Base-by-base conservation (phyloP, 2,329 filamentous ascomycete species). In the Orbilia ellipsospora region DNA sequence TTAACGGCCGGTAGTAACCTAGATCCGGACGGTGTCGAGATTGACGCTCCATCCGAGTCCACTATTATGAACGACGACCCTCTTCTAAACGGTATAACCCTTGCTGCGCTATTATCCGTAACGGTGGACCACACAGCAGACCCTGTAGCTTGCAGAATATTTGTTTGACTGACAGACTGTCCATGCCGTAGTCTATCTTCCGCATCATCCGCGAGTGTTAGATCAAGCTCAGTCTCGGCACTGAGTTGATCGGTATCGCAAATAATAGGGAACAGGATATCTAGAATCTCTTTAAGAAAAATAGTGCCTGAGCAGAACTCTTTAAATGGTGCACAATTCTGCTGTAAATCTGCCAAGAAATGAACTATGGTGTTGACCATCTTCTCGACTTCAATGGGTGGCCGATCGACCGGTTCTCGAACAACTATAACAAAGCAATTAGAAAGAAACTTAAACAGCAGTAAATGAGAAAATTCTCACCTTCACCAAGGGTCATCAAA, bases 41-140 rank as follows among this genome's bases (percentile, higher is more conserved):
- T 31, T 4, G 72, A 63, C 1, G 52, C 64, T n/a, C 57, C 59
- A 18, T 75, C 64, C 1, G 72, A 45, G 44, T 75, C 72, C 20
- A 99, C 86, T 1, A 99, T 87, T 31, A 98, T 90, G 81, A 98
- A 99, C 0, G 94, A 97, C 0, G 94, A 97, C 1, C 92, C 90
- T 79, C 94, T 89, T 52, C 67, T 73, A 31, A 81, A 81, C 5
- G 82, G 79, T 26, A 73, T 77, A 13, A 61, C 62, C 48, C 73
- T 54, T 0, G 73, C 31, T n/a, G 54, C 61, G 50, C 60, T 72
- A 42, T 72, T 77, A 66, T 77, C 73, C 18, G 67, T 70, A 20
- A 72, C 67, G n/a, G 73, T 70, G 18, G 73, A 77, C 73, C 67
- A 72, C 16, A 77, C 73, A 20, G 72, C 72, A 20, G 72, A 75